Base-by-base conservation (phyloP, 2,329 filamentous ascomycete species). In the Didymella lethalis region DNA sequence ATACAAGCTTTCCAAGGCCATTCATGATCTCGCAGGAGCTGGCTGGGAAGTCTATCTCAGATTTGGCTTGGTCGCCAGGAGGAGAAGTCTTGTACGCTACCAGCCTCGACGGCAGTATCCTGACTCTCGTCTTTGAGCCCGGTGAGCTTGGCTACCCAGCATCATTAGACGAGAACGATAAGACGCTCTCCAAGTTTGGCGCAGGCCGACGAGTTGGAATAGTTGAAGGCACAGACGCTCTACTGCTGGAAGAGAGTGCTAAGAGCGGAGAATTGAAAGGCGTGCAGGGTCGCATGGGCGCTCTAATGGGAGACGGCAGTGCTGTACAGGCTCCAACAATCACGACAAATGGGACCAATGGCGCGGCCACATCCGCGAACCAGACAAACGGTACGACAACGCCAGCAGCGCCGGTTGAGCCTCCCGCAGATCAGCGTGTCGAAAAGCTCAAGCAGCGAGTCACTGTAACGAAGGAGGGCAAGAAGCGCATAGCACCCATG, bases 251-350 rank as follows among this genome's bases (percentile, higher is more conserved):
- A 78, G 93, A 96, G 68, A 90, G 89, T 74, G 97, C 93, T 79
- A 97, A 96, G 74, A 93, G 90, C 43, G 94, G 90, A 23, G 95
- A 99, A 75, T 85, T 94, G 31, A 91, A 90, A 64, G 93, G 90
- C 5, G 93, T 94, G 0, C 92, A 99, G 78, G 95, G 93, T 2
- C 87, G 94, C 65, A 99, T 99, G 95, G 95, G 95, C 12, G 94
- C 94, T n/a, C 80, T 99, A 36, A 99, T 99, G 95, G 94, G 94
- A 6, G 93, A 97, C 72, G 85, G 85, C 18, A 71, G 72, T 54
- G 69, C 74, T 31, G 66, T 69, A 8, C 72, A 74, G 29, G 80
- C 84, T 2, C 77, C 84, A 3, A 86, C 86, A 38, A 52, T 80
- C 74, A 86, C 86, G 40, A 41, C 78, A 74, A 76, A 91, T 64